Conservation (phyloP, 345 rosid species). For the Eucalyptus polyanthemos region DNA sequence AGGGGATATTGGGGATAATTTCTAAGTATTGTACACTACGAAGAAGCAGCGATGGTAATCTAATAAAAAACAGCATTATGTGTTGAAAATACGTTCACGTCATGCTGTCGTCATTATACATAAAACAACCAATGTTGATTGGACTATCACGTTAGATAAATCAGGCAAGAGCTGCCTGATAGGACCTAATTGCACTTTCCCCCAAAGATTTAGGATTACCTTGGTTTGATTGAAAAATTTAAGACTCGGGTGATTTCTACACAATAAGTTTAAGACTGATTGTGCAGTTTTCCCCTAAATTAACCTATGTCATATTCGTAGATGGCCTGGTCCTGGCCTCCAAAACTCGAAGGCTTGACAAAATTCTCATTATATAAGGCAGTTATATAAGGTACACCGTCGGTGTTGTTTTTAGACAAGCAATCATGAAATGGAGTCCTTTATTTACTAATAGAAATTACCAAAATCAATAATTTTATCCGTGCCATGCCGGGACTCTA, state of each 20-base stretch:
- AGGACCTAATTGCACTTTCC: too few relatives aligned
- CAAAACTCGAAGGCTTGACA: neutral
- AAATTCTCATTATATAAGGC: neutral
- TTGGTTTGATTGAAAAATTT: neutral
- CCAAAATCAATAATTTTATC: too few relatives aligned
- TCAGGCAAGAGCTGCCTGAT: neutral
- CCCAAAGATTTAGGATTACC: too few relatives aligned
- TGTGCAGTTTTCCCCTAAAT: neutral
- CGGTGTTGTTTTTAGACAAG: neutral
- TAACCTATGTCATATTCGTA: neutral
- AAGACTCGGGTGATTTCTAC: neutral
- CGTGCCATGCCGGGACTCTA: neutral
- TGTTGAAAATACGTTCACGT: neutral
- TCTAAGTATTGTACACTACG: accelerated
- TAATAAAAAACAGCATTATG: too few relatives aligned
- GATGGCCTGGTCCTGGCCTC: neutral
- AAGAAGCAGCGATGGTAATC: too few relatives aligned
- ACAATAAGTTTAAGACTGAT: neutral
- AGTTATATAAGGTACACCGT: neutral
- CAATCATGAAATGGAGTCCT: neutral
- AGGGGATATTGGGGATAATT: neutral
- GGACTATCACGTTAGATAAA: neutral
- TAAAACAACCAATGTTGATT: neutral
- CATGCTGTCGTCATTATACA: neutral
- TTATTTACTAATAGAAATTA: neutral